Base-by-base conservation (phyloP, 2,329 filamentous ascomycete genomes). In the Aaosphaeria pasadenensis region DNA sequence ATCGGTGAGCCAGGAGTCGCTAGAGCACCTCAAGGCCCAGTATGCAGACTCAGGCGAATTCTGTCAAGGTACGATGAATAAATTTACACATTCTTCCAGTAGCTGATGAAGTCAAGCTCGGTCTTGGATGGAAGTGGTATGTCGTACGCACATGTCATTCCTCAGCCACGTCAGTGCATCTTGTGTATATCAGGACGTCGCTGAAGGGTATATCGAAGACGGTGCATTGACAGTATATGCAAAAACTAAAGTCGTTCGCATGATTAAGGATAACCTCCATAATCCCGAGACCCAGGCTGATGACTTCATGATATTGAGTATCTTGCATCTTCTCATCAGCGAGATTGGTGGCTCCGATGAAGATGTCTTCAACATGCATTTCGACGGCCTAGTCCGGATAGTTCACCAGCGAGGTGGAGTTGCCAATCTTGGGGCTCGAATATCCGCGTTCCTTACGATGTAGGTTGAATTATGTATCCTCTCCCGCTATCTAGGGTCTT, bases 81-180 rank as follows among this genome's bases (percentile, higher is more conserved):
- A 24, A 24, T 24, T 24, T 24, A 24, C 17, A 24, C 17, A 24
- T 24, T 24, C 17, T 24, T 24, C 17, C 17, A 24, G 17, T 24
- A 24, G 17, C 17, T 24, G 3, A 24, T 24, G 2, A 24, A 24
- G 17, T 3, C 17, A 24, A 60, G 62, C 63, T 38, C 47, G 47
- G 38, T 24, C 48, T n/a, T 66, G 64, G 63, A 59, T 68, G 58
- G 55, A 55, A 24, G 48, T 49, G 13, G 45, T 68, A 5, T 69
- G 64, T 54, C 52, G 52, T 41, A 59, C 57, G 31, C 58, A 45
- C 30, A 58, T 66, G 46, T 64, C 63, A 2, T 64, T 68, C 30
- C 57, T 69, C n/a, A 63, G 64, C 35, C 64, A 68, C 44, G 57
- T 67, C 38, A 63, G 59, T 48, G 56, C 58, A n/a, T 45, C 56